These are phyloP conservation scores for Solanum arcanum DNA, from an alignment of 257 asterid genomes.

Conservation along the genomic window DNA sequence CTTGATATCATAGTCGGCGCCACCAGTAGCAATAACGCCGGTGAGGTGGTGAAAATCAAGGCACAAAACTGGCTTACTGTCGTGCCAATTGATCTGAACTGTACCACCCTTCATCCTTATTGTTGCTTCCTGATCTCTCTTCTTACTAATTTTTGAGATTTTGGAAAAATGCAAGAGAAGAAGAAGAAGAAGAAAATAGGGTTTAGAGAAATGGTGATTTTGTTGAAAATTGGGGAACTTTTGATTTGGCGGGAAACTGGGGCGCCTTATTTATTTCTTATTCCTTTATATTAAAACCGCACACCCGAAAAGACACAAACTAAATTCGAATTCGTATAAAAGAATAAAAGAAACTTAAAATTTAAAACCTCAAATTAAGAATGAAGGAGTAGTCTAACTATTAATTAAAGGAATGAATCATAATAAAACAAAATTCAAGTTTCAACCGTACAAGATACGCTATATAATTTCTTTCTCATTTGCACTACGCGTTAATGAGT, in stretches of 20 bases:
- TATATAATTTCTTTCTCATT: no score
- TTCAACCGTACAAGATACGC: no score
- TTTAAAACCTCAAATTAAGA: rapidly evolving
- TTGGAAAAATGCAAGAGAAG: neutral
- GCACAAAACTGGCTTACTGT: slow-evolving; percentile 76
- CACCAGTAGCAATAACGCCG: slow-evolving; percentile 78
- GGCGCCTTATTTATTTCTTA: neutral
- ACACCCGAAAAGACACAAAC: neutral
- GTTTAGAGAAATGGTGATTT: neutral
- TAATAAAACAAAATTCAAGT: no score
- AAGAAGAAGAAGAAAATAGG: neutral
- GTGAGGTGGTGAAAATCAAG: slow-evolving; percentile 78
- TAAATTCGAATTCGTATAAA: no score
- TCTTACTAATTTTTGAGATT: neutral
- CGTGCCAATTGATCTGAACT: slow-evolving; percentile 93
- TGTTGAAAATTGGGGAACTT: neutral
- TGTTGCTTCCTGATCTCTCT: neutral
- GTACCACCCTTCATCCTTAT: slow-evolving; percentile 74
- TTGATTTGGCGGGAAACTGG: neutral
- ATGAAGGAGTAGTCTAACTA: no score
- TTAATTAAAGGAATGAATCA: no score
- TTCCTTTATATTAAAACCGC: no score
- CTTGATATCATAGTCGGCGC: slow-evolving; percentile 94
- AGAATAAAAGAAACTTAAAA: no score
- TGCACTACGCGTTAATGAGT: no score